A percentile compares a stretch with the other conserved stretches of the same genome.
Conservation (phyloP, 495 filamentous ascomycete genomes). For the Penicillium goetzii region DNA sequence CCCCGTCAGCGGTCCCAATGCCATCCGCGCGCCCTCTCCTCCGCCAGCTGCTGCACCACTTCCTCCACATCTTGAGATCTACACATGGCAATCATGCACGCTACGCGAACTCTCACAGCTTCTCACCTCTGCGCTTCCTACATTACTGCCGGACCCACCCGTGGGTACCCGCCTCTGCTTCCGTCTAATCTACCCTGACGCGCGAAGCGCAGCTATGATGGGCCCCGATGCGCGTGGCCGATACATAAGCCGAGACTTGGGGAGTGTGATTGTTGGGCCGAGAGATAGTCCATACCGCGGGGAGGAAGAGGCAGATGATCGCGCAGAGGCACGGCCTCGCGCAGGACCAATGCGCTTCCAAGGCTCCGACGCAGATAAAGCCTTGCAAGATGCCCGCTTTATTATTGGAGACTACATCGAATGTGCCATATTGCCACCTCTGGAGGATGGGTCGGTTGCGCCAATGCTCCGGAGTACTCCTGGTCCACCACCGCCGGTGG, state of each 20-base stretch:
- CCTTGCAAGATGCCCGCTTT: conserved; percentile 73
- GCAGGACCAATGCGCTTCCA: conserved; percentile 40
- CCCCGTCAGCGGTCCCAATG: conserved; percentile 40
- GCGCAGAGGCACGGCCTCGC: conserved; percentile 29
- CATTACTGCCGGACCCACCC: conserved; percentile 71
- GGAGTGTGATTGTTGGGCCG: conserved; percentile 72
- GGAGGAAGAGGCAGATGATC: conserved; percentile 55
- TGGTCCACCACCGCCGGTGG: conserved; percentile 28
- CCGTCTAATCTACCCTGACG: conserved; percentile 85
- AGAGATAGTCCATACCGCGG: conserved; percentile 37
- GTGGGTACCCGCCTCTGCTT: conserved; percentile 84
- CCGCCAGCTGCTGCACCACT: conserved; percentile 48
- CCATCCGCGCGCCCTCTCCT: conserved; percentile 41
- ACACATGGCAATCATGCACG: conserved; percentile 86
- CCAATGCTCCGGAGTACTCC: conserved; percentile 44
- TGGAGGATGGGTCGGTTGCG: conserved; percentile 73
- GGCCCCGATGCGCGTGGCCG: conserved; percentile 55
- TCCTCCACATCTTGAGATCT: conserved; percentile 75
- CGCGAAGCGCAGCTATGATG: conserved; percentile 53
- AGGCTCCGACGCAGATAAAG: conserved; percentile 68
- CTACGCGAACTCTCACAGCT: conserved; percentile 82
- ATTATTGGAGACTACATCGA: conserved; percentile 88
- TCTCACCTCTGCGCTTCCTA: conserved; percentile 65
- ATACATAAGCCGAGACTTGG: conserved; percentile 77
- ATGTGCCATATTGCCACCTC: conserved; percentile 76